These are phyloP conservation scores for Talaromyces atroroseus DNA, from an alignment of 2,329 filamentous ascomycete species.

Conservation along the genomic window DNA sequence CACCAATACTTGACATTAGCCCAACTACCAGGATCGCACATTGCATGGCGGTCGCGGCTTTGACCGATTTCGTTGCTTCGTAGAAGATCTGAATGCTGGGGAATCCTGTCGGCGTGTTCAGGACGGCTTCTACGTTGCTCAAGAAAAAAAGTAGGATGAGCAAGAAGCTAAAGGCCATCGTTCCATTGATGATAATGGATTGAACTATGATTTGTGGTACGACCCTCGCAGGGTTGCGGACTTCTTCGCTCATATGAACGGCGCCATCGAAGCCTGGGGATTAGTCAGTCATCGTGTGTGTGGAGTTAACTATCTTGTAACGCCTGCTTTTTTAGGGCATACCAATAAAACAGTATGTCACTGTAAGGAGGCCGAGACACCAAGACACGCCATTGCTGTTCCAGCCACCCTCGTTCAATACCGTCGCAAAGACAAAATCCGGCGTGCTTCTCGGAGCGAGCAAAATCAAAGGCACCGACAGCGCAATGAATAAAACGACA, in stretches of 20 bases:
- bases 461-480: conserved; percentile 32
- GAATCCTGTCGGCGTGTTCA: conserved; percentile 26
- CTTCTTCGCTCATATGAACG: conserved; percentile 46
- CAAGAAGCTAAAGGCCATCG: conserved; percentile 38
- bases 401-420: conserved; percentile 45
- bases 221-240: conserved; percentile 40
- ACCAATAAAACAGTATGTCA: conserved; percentile 26
- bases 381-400: conserved; percentile 41
- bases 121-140: conserved; percentile 31
- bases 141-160: conserved; percentile 42
- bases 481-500: conserved; percentile 34
- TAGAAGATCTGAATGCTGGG: conserved; percentile 43
- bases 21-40: conserved; percentile 34
- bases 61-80: conserved; percentile 36
- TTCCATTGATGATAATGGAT: conserved; percentile 39
- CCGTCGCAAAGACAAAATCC: conserved; percentile 40
- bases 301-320: too few relatives aligned
- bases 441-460: conserved; percentile 28
- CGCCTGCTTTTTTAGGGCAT: conserved; percentile 1
- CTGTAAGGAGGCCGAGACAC: conserved; percentile 35
- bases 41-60: conserved; percentile 38
- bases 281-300: conserved; percentile 1
- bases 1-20: conserved; percentile 37
- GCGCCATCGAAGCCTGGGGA: conserved; percentile 42
- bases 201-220: conserved; percentile 44